A percentile compares a stretch with the other conserved stretches of the same genome.
Conservation (phyloP, 2,329 filamentous ascomycete genomes). For the Sclerotinia glacialis region DNA sequence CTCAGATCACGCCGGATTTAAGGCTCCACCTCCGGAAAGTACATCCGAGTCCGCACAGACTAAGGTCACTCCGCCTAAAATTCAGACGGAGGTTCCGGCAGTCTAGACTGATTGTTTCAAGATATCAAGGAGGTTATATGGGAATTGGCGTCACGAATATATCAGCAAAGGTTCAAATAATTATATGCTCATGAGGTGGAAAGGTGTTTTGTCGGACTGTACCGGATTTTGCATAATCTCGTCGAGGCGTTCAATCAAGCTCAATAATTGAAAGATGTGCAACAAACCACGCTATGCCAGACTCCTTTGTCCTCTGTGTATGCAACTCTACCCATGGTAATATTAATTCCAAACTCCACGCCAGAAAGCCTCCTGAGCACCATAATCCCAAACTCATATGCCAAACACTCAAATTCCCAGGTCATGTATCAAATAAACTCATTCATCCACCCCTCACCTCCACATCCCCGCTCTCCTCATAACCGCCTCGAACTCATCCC, state of each 20-base stretch:
- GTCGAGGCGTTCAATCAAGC: constrained; percentile 22
- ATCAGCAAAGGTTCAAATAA: constrained; percentile 14
- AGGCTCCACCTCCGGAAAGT: constrained; percentile 47
- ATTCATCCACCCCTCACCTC: constrained; percentile 25
- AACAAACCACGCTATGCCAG: constrained; percentile 11
- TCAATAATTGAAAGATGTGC: constrained; percentile 18
- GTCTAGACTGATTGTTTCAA: constrained; percentile 13
- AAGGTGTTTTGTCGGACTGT: constrained; percentile 22
- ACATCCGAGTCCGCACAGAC: constrained; percentile 25
- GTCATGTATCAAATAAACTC: background rate
- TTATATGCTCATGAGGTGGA: constrained; percentile 12
- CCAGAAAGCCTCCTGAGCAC: constrained; percentile 2
- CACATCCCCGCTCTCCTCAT: constrained; percentile 39
- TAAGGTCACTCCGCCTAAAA: constrained; percentile 27
- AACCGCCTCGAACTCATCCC: constrained; percentile 55
- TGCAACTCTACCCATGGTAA: background rate
- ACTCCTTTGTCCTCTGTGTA: background rate
- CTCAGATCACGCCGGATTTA: constrained; percentile 80
- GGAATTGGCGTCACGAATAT: constrained; percentile 15
- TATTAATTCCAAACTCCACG: constrained; percentile 5
- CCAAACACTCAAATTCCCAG: background rate
- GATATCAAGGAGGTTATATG: constrained; percentile 4
- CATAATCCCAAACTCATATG: background rate
- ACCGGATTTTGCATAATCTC: constrained; percentile 26
- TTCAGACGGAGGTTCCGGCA: constrained; percentile 29